Conservation (phyloP, 345 rosid genomes). For the Salix viminalis region DNA sequence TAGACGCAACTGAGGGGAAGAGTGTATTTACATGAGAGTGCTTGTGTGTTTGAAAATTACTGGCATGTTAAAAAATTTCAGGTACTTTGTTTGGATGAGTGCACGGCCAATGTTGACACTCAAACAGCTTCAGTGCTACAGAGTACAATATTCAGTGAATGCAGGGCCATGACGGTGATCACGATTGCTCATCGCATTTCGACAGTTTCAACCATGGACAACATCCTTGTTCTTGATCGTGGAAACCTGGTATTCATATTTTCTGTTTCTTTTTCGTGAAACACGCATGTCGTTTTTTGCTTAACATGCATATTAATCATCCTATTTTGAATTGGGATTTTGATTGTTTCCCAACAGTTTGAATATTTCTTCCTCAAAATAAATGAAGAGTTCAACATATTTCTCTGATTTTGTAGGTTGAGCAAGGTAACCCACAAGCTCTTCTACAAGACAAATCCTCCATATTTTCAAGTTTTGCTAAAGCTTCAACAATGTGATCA, state of each 20-base stretch:
- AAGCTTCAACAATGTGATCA: constrained; percentile 58
- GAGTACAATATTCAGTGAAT: constrained; percentile 58
- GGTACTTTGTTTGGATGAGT: constrained; percentile 93
- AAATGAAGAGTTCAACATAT: neutral
- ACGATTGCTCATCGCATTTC: constrained; percentile 96
- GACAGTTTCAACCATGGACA: constrained; percentile 67
- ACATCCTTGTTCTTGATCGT: constrained; percentile 58
- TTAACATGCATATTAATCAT: too few species aligned
- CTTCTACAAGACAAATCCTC: constrained; percentile 56
- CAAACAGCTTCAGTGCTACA: constrained; percentile 71
- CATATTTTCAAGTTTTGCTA: constrained; percentile 64
- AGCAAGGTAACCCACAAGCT: constrained; percentile 63
- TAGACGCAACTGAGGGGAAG: neutral
- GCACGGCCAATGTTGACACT: constrained; percentile 76
- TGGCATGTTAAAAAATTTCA: constrained; percentile 17
- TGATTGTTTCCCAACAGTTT: too few species aligned
- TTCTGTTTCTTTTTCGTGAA: neutral
- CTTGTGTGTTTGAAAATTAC: neutral
- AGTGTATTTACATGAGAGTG: neutral
- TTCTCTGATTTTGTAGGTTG: constrained; percentile 40
- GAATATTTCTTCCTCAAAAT: neutral
- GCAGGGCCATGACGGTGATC: constrained; percentile 71
- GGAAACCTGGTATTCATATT: constrained; percentile 49
- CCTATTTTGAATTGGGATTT: too few species aligned
- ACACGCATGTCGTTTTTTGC: too few species aligned